Evolutionary conservation across 352 stramenopile genomes (phyloP), one percentile per base, ranked within the genome.

Genomic region (Thalassiosira sp.): DNA sequence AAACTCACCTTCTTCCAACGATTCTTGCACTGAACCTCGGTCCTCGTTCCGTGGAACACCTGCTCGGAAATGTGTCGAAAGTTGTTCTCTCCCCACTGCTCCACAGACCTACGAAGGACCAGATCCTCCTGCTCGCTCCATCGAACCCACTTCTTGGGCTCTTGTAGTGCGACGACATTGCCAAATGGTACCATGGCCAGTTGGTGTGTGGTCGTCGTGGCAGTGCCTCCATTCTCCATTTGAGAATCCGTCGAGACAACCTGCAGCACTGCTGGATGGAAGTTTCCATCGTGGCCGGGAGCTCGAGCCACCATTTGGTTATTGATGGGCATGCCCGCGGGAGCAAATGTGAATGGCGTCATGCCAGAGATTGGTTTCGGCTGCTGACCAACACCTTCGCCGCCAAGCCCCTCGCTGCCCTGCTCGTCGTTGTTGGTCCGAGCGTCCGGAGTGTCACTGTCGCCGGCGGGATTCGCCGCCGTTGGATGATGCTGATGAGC

Each of bases 51-150:
- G 0, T 62, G 49, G 60, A 89, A 86, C 15, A 82, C 69, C n/a
- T 69, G 65, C 49, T 54, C 35, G 11, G 75, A 84, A 43, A 90
- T 90, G 15, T 68, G 40, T 10, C 66, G 68, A 63, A 81, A 87
- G 31, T 79, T 76, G 54, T 74, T 65, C 43, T 63, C 60, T 18
- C 73, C 69, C 1, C 76, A 64, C 35, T 63, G 53, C 10, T 70
- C 18, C 16, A 86, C 65, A 1, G 82, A 72, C 62, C 33, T 51
- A n/a, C 51, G 43, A 7, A 90, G 72, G 20, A 84, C 51, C 22
- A 82, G 69, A 60, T 92, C 87, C 64, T 92, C 87, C 27, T 85
- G 57, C 15, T 88, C 77, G n/a, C 79, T 86, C 87, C 87, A 92
- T 42, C 81, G 67, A 5, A 69, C 69, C 75, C 69, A 78, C 33